Percentiles rank a stretch among this genome's conserved stretches.
phyloP scores from a whole-genome alignment of 768 basidiomycete genomes.

The Paxillus involutus region DNA sequence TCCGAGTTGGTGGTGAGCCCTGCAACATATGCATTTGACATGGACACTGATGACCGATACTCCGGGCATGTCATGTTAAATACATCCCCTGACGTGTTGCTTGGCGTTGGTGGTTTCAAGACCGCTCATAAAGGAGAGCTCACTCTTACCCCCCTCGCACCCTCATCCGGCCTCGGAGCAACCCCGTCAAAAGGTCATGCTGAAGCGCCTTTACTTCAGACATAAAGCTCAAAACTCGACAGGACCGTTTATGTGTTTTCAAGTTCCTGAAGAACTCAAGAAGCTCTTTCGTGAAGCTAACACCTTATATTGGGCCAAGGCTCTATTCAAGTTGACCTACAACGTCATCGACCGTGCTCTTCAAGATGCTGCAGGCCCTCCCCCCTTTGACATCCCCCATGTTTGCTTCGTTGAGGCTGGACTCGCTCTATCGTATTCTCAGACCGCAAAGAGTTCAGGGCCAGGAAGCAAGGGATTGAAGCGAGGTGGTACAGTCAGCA shows the following conservation, averaged over 20 bases:
- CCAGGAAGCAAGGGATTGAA: neutral
- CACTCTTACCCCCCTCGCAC: neutral
- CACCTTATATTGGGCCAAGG: conserved; percentile 8
- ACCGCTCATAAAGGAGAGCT: conserved; percentile 3
- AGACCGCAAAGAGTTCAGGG: no score
- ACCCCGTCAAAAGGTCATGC: neutral
- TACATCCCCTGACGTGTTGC: neutral
- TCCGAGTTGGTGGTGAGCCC: neutral
- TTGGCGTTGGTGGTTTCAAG: conserved; percentile 8
- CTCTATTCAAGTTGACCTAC: conserved; percentile 5
- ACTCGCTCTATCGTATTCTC: neutral
- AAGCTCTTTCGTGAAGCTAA: conserved; percentile 10
- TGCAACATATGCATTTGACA: no score
- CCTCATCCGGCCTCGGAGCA: neutral
- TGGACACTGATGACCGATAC: no score
- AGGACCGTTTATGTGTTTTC: no score
- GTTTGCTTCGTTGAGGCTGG: conserved; percentile 9
- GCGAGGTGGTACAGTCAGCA: neutral
- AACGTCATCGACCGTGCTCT: conserved; percentile 3
- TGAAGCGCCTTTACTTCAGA: neutral
- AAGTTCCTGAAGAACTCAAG: neutral
- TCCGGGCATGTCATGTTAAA: neutral
- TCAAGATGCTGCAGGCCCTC: neutral
- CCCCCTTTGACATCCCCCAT: conserved; percentile 4
- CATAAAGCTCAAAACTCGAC: neutral